phyloP scores from a whole-genome alignment of 192 early-diverging fungal species.

The Backusella sp. region DNA sequence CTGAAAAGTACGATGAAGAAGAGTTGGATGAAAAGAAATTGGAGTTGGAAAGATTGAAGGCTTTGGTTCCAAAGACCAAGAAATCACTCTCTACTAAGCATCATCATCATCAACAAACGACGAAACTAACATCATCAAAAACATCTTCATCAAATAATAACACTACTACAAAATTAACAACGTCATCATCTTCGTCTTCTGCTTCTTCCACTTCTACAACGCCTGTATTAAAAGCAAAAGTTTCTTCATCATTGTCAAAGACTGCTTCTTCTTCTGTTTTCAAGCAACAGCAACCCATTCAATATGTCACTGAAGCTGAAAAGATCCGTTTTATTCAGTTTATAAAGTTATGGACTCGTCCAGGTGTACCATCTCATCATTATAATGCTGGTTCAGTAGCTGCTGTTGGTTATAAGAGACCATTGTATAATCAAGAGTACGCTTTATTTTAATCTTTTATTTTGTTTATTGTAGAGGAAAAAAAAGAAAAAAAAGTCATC shows the following conservation, averaged over 20 bases:
- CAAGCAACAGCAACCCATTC: slow-evolving; percentile 5
- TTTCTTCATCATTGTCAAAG: neutral
- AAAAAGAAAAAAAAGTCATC: neutral
- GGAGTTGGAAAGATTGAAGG: slow-evolving; percentile 12
- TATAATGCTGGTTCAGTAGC: neutral
- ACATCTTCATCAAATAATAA: neutral
- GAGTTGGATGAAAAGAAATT: slow-evolving; percentile 6
- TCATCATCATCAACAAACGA: neutral
- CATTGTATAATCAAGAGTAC: neutral
- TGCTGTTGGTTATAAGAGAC: neutral
- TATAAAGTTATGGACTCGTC: slow-evolving; percentile 8
- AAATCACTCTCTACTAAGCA: neutral
- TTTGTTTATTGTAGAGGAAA: neutral
- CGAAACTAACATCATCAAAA: neutral
- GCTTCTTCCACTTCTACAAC: neutral
- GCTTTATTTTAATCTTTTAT: neutral
- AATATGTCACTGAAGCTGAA: neutral
- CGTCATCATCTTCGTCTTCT: slow-evolving; percentile 3
- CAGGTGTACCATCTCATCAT: neutral
- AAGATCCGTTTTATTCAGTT: slow-evolving; percentile 2
- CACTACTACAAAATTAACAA: neutral
- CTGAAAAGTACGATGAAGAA: slow-evolving; percentile 8
- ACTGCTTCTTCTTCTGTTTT: neutral
- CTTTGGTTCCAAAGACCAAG: slow-evolving; percentile 10
- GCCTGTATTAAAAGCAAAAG: neutral